Conservation (phyloP, 139 green algal species). For the Picochlorum sp. region DNA sequence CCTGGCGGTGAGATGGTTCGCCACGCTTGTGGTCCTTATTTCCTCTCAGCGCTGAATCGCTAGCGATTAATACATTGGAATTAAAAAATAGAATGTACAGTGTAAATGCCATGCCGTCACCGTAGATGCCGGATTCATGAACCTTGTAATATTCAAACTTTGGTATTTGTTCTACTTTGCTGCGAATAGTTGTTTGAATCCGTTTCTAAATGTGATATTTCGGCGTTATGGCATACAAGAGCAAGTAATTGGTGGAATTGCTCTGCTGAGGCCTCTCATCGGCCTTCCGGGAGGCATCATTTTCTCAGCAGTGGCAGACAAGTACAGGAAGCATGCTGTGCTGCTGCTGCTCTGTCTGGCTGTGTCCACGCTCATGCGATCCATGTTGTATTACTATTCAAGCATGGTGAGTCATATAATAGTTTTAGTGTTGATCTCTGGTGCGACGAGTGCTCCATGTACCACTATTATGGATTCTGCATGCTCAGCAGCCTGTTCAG, state of each 20-base stretch:
- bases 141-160: conserved; percentile 4
- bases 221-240: conserved; percentile 28
- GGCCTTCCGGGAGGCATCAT: conserved; percentile 14
- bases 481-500: conserved; percentile 27
- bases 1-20: too few species aligned
- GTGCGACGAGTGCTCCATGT: conserved; percentile 32
- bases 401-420: conserved; percentile 20
- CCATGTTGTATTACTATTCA: conserved; percentile 6
- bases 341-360: conserved; percentile 29
- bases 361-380: conserved; percentile 7
- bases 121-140: too few species aligned
- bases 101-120: too few species aligned
- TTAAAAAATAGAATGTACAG: too few species aligned
- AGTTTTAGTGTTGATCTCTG: conserved; percentile 10
- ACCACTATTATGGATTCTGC: conserved; percentile 40
- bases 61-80: too few species aligned
- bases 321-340: conserved; percentile 22
- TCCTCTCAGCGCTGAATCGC: too few species aligned
- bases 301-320: conserved; percentile 35
- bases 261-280: conserved; percentile 15
- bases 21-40: too few species aligned
- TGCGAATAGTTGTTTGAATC: conserved; percentile 26
- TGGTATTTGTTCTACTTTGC: conserved; percentile 39
- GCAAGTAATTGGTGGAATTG: conserved; percentile 30
- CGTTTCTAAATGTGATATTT: conserved; percentile 49